Base-by-base conservation (phyloP, 805 yeast species). In the Yarrowia sp. region DNA sequence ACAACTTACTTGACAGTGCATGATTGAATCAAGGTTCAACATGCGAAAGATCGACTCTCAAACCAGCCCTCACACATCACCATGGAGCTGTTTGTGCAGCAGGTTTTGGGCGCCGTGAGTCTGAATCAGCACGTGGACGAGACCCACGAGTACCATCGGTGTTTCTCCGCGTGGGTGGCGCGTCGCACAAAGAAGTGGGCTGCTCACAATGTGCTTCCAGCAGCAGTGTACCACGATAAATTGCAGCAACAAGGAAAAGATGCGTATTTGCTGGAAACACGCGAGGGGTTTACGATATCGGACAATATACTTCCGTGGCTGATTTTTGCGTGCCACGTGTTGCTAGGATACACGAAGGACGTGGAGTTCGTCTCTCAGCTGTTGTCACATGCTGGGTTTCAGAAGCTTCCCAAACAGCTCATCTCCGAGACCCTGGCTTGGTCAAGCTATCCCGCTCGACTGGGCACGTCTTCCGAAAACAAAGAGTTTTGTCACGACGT, bases 41-140 rank as follows among this genome's bases (percentile, higher is more conserved):
- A n/a, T n/a, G n/a, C n/a, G n/a, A n/a, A n/a, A n/a, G n/a, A 43
- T 2, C 30, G 9, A 17, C 43, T 39, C 43, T 39, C 15, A 12
- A 33, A 33, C 36, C 9, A 33, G 9, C 9, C 36, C 36, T 7
- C 36, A 14, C n/a, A n/a, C n/a, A n/a, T n/a, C n/a, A 49, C 34
- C 24, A 52, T 52, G 58, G 58, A 52, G 9, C 43, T 52, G 17
- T 52, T 52, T 9, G 43, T 52, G 7, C 58, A 52, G 42, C 58
- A 36, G 33, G 58, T 52, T n/a, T 17, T 52, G 33, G 58, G 58
- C 9, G 17, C 58, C 30, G 58, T 52, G 17, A 52, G 43, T 19
- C 58, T 52, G 43, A 52, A 52, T 8, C 33, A 34, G 9, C 58
- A 52, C 17, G 58, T 38, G 17, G 58, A 52, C 43, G 58, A 52